Base-by-base conservation (phyloP, 2,329 filamentous ascomycete species). In the Pestalotiopsis sp. region DNA sequence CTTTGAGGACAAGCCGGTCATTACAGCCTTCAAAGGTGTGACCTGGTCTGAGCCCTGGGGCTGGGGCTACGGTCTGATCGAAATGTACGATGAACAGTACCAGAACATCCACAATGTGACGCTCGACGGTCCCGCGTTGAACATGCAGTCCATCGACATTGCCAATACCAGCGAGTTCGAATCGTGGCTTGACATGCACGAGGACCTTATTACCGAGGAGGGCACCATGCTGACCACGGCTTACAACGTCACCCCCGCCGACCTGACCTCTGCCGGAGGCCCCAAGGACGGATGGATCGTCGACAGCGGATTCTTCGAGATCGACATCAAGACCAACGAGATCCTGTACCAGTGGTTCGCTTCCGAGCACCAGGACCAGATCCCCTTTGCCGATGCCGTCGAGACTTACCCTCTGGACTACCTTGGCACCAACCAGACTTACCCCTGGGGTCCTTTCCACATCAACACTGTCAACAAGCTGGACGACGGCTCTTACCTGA, bases 311-410 rank as follows among this genome's bases (percentile, higher is more conserved):
- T 77, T 84, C 67, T 82, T 79, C 67, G 82, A 84, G 69, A 75
- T 84, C n/a, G 81, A 84, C 58, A 73, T 82, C 9, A 73, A 76
- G 41, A 83, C 81, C 0, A 75, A 76, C 31, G 73, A 82, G 27
- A 71, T 84, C 2, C 67, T 84, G 1, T 84, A 81, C 67, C 72
- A 69, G 5, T 84, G 83, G 83, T 82, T 78, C 45, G 75, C 80
- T 2, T 70, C 83, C 0, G 78, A 79, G 1, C 80, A 83, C 57
- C 49, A 68, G 13, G 78, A 81, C 4, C 78, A 82, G 65, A 71
- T 74, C 31, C 73, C 73, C 4, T 68, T 75, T 41, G 60, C 64
- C 9, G 38, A 72, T 56, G 69, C 68, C 7, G 20, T 70, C 13
- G 52, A 69, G 17, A 69, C 69, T 38, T 72, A 74, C 41, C 73